Base-by-base conservation (phyloP, 2,329 filamentous ascomycete species). In the Periglandula ipomoeae region DNA sequence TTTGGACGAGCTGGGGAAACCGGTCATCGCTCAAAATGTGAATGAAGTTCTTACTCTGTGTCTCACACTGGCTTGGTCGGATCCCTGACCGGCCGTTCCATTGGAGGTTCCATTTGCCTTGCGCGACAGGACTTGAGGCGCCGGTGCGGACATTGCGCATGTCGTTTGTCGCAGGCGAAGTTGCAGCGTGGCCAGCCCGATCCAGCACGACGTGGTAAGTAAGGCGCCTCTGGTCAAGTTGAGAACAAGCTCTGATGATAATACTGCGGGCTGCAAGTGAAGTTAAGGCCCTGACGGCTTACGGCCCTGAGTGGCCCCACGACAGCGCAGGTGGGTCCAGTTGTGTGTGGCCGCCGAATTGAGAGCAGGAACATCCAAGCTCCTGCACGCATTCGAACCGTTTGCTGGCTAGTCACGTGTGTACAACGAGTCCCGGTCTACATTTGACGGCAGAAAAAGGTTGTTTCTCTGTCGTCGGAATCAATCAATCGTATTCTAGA, bases 71-170 rank as follows among this genome's bases (percentile, higher is more conserved):
- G n/a, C 35, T 22, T 44, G 45, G 34, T 50, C 50, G 40, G 44
- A 50, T 27, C 15, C 32, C 51, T 61, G 60, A 51, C 54, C 55
- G 34, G 55, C 44, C 39, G 57, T 46, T 27, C 53, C 46, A 40
- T 58, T 55, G 49, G 56, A 51, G 47, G 56, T 50, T 50, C 64
- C 65, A 50, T 67, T 65, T 50, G 63, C 53, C 61, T 60, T 63
- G 52, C 65, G 63, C 53, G 64, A 57, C 55, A 66, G 56, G 55
- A 65, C 58, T 58, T 68, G 62, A 34, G 65, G 63, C 52, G 62
- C 52, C 52, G 60, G 57, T 48, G 59, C 54, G 54, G 65, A 65
- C 65, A 68, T 68, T 56, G 59, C 57, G 63, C 65, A 65, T 65
- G 53, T 46, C 39, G 50, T 22, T 37, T 30, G 39, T 38, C 10